Conservation (phyloP, 345 rosid species). For the Gossypium sturtianum region DNA sequence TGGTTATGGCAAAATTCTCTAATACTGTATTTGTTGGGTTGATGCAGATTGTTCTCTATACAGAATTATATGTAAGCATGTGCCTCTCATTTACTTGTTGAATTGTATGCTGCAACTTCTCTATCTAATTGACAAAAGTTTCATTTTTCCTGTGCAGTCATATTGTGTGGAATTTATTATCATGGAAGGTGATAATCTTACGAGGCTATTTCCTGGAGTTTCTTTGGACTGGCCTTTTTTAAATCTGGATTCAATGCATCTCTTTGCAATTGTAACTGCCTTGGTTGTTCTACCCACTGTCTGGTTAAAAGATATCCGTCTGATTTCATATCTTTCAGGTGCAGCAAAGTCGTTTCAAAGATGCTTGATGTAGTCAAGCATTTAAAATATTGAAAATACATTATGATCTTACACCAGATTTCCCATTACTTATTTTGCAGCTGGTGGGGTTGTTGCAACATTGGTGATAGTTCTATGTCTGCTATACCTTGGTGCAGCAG, state of each 20-base stretch:
- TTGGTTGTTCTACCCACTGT: slow-evolving; percentile 77
- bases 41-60: slow-evolving; percentile 71
- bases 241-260: slow-evolving; percentile 58
- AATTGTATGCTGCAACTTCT: slow-evolving; percentile 8
- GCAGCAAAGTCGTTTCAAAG: slow-evolving; percentile 2
- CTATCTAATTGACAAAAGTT: slow-evolving; percentile 9
- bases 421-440: slow-evolving; percentile 30
- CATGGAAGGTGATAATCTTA: slow-evolving; percentile 90
- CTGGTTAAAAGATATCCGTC: slow-evolving; percentile 68
- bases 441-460: slow-evolving; percentile 84
- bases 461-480: slow-evolving; percentile 50
- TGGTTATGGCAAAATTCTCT: slow-evolving; percentile 9
- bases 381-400: slow-evolving; percentile 5
- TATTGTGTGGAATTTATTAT: slow-evolving; percentile 88
- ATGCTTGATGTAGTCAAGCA: slow-evolving; percentile 1
- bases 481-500: slow-evolving; percentile 46
- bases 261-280: slow-evolving; percentile 74
- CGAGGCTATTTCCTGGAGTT: slow-evolving; percentile 72
- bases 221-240: slow-evolving; percentile 58
- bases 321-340: slow-evolving; percentile 93
- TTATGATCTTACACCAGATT: neutral
- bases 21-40: slow-evolving; percentile 22
- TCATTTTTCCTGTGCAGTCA: slow-evolving; percentile 41
- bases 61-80: slow-evolving; percentile 73
- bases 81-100: neutral